Evolutionary conservation across 257 asterid species (phyloP).

Genomic region (Solanum pinnatisectum): DNA sequence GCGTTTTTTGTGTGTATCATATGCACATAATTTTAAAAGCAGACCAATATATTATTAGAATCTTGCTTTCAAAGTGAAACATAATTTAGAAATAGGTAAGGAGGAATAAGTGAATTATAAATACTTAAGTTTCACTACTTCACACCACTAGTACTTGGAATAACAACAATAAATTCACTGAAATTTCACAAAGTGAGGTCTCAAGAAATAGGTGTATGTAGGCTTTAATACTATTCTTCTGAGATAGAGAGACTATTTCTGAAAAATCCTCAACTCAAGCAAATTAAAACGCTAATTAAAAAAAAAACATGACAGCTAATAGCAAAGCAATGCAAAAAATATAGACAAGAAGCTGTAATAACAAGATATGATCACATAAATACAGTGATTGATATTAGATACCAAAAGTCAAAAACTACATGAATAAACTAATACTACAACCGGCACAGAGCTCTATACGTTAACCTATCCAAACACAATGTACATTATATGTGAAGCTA

Average conservation of each 20-base stretch:
- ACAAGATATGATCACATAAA: background rate
- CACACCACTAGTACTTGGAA: background rate
- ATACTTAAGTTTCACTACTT: background rate
- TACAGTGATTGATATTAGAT: background rate
- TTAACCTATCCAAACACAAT: background rate
- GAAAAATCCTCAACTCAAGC: background rate
- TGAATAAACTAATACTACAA: background rate
- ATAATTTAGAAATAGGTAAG: background rate
- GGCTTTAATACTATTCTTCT: rapidly evolving
- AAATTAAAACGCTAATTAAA: background rate
- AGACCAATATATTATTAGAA: background rate
- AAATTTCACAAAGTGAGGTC: background rate
- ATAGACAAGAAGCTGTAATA: background rate
- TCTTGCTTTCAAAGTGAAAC: conserved; percentile 2
- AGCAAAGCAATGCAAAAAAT: background rate
- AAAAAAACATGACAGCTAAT: background rate
- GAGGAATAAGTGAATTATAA: background rate
- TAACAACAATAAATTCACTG: background rate
- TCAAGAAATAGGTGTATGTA: background rate
- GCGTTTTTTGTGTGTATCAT: background rate
- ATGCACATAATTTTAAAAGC: background rate
- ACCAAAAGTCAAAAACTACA: background rate
- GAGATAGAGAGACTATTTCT: background rate
- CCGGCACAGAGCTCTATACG: background rate
- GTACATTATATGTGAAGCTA: background rate